Base-by-base conservation (phyloP, 1,284 basidiomycete species). In the Pseudozyma tsukubaensis region DNA sequence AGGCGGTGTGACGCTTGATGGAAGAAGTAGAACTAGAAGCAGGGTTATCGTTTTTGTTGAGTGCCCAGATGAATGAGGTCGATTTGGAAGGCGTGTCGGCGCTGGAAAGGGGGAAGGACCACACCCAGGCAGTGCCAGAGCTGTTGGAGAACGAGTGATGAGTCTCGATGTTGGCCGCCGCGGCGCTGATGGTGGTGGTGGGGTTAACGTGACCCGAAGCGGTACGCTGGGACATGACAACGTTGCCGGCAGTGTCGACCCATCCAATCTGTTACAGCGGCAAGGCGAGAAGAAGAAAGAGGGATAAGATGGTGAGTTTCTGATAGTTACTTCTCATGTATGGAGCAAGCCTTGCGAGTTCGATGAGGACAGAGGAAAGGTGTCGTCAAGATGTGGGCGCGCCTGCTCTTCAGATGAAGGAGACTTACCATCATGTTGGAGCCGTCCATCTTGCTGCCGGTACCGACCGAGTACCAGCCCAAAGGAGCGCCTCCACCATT, bases 191-290 rank as follows among this genome's bases (percentile, higher is more conserved):
- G 16, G 84, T 57, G 47, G 87, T 88, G 19, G 80, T 87, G 1
- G 90, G 90, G 86, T 87, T 85, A 0, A 85, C 79, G 24, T 76
- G 72, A 9, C 72, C 72, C 4, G 52, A 24, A 53, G 90, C 88
- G 0, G 90, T 88, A 35, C 90, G 87, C 78, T 91, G 90, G 13
- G 89, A 90, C 34, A 91, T 83, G 11, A 89, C 89, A 45, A 89
- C 85, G 2, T 86, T 84, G 9, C 88, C 88, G 67, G 89, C 87
- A 12, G 83, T 80, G 76, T 90, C 89, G 8, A 88, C 85, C 90
- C 90, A 91, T 84, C 89, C 87, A 48, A 91, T 88, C 75, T 77
- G 60, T n/a, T n/a, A 14, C 16, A 16, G 11, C 18, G 19, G 34
- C 24, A 29, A 19, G 40, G n/a, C 3, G 12, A 45, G 14, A 18